These are phyloP conservation scores for Porogramme epimiltina DNA, from an alignment of 1,284 basidiomycete genomes.

Conservation along the genomic window DNA sequence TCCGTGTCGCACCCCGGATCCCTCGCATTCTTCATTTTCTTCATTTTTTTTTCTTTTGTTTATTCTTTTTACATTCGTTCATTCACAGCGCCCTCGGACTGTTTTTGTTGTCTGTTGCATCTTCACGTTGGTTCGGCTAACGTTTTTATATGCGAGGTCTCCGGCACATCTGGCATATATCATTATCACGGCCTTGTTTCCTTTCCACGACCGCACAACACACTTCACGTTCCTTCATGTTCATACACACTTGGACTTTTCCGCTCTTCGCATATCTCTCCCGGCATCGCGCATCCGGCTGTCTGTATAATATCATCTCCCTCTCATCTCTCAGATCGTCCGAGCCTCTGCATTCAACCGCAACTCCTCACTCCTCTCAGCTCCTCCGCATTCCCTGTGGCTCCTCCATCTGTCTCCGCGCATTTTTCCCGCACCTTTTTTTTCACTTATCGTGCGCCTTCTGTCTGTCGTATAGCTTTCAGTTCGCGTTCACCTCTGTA, in stretches of 20 bases:
- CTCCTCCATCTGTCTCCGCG: conserved; percentile 15
- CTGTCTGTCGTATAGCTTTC: no score
- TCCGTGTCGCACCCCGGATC: conserved; percentile 21
- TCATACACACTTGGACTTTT: conserved; percentile 21
- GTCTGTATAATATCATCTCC: conserved; percentile 20
- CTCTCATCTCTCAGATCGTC: background rate
- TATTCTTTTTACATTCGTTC: background rate
- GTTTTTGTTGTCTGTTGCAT: conserved; percentile 3
- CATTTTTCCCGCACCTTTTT: conserved; percentile 10
- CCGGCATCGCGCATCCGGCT: background rate
- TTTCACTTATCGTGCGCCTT: conserved; percentile 12
- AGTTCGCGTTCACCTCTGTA: no score
- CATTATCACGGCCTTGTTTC: conserved; percentile 18
- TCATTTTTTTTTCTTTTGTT: conserved; percentile 5
- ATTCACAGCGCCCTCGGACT: conserved; percentile 9
- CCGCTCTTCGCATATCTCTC: background rate
- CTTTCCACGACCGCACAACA: background rate
- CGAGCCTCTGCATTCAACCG: background rate
- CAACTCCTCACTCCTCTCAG: conserved; percentile 1
- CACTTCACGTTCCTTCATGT: conserved; percentile 15
- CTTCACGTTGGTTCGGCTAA: conserved; percentile 5
- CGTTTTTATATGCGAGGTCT: conserved; percentile 24
- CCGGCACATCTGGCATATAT: conserved; percentile 25
- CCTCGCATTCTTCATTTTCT: conserved; percentile 12
- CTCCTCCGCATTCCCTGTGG: background rate